phyloP scores from a whole-genome alignment of 306 rosid genomes.

The Quercus dentata region DNA sequence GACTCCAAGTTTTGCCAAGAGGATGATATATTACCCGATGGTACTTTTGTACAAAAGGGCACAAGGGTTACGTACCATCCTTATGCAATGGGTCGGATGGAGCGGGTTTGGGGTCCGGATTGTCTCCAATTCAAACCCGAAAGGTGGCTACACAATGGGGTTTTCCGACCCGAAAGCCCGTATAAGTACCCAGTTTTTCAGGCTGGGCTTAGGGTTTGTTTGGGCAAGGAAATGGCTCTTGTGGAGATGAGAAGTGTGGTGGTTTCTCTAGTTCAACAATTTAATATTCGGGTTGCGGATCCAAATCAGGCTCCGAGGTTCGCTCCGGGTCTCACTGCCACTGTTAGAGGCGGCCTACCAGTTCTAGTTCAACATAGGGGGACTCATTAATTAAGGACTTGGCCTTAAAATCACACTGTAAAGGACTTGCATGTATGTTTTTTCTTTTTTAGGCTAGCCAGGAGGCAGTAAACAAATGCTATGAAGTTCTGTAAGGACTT shows the following conservation, averaged over 20 bases:
- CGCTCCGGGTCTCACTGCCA: constrained; percentile 71
- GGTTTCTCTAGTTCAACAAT: constrained; percentile 35
- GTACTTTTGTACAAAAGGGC: constrained; percentile 61
- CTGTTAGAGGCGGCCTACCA: constrained; percentile 63
- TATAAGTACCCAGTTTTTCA: constrained; percentile 85
- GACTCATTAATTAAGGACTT: no score
- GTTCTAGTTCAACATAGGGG: constrained; percentile 45
- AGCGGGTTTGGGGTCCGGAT: constrained; percentile 71
- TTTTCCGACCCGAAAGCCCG: constrained; percentile 42
- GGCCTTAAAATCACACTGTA: no score
- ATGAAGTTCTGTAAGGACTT: no score
- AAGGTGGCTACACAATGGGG: constrained; percentile 62
- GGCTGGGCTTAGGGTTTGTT: constrained; percentile 75
- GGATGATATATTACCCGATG: constrained; percentile 84
- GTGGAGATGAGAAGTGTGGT: constrained; percentile 55
- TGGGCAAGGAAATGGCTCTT: constrained; percentile 82
- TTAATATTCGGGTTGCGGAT: constrained; percentile 36
- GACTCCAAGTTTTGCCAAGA: constrained; percentile 70
- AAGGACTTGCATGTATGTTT: no score
- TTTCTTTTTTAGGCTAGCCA: no score
- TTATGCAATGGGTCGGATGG: constrained; percentile 98
- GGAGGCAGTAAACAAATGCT: no score
- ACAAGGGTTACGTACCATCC: constrained; percentile 84
- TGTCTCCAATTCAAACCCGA: constrained; percentile 61
- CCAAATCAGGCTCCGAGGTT: constrained; percentile 39